Percentiles rank a stretch among this genome's conserved stretches.
phyloP scores from a whole-genome alignment of 768 basidiomycete genomes.

The Leccinellum rugosiceps region DNA sequence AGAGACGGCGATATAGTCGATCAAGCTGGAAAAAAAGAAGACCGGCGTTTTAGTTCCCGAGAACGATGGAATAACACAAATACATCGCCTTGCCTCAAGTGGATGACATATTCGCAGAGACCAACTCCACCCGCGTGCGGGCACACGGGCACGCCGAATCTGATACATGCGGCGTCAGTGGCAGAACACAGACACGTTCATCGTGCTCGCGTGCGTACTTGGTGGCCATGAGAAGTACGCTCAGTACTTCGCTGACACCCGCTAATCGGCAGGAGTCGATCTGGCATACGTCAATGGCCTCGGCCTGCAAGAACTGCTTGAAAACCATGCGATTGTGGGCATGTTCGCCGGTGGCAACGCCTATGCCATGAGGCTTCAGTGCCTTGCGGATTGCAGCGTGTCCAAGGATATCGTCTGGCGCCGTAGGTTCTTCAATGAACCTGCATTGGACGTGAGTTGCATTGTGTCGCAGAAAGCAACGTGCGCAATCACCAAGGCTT shows the following conservation, averaged over 20 bases:
- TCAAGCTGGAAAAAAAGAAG: conserved; percentile 50
- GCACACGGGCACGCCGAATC: conserved; percentile 87
- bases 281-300: conserved; percentile 93
- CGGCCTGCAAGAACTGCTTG: conserved; percentile 91
- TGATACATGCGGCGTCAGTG: conserved; percentile 27
- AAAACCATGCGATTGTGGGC: conserved; percentile 96
- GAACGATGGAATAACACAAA: background rate
- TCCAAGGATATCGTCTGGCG: conserved; percentile 90
- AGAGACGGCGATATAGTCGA: conserved; percentile 91
- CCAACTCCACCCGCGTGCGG: conserved; percentile 97
- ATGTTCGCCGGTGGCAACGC: conserved; percentile 96
- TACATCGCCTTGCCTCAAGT: conserved; percentile 53
- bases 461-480: background rate
- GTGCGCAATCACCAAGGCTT: conserved; percentile 70
- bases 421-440: conserved; percentile 98
- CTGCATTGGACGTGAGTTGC: conserved; percentile 32
- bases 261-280: conserved; percentile 94
- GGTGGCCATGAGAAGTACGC: conserved; percentile 88
- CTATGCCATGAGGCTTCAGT: conserved; percentile 79
- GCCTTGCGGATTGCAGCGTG: conserved; percentile 83
- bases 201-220: conserved; percentile 48
- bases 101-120: conserved; percentile 90
- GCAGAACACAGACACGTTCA: background rate
- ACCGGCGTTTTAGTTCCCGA: background rate
- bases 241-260: conserved; percentile 93